Base-by-base conservation (phyloP, 768 basidiomycete species). In the Boletus rufocinnamomeus region DNA sequence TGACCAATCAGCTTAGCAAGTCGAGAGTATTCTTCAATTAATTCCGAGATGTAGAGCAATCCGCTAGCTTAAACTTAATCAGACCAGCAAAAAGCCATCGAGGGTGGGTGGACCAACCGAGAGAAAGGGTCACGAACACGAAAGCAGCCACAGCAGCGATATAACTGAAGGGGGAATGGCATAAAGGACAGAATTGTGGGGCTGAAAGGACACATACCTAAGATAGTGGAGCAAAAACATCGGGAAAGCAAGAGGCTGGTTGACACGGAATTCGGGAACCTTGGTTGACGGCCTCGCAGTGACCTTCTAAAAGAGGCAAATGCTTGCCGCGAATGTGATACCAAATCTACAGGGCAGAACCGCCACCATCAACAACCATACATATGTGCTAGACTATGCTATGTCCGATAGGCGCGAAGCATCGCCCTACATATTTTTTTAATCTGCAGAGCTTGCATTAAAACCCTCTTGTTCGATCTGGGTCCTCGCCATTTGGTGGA, bases 11-110 rank as follows among this genome's bases (percentile, higher is more conserved):
- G 64, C 76, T 98, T 99, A 14, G 97, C 91, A 56, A 82, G 68
- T 47, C 83, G 84, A 14, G 93, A 87, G 71, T 96, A 89, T 70
- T 98, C 96, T 73, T 98, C 96, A 61, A 98, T 98, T 34, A 98
- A 73, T 71, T 98, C 96, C 2, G 95, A 95, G 34, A 96, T 77
- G 80, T 96, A 98, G 54, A 98, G 76, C 46, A 98, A 78, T 8
- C 95, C 96, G 74, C 92, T 95, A 50, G 96, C 96, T 96, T 70
- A 14, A 59, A 25, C 48, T 32, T 2, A 57, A 49, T 67, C 43
- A 61, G 63, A 44, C 41, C 16, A 23, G 56, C 45, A 30, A n/a
- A 49, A 25, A 41, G 23, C 3, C 35, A 47, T 47, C 34, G 50
- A 30, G 54, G 16, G 49, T 41, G 60, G 25, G 0, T n/a, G 48